phyloP scores from a whole-genome alignment of 2,329 filamentous ascomycete species.

The Hirsutella minnesotensis region DNA sequence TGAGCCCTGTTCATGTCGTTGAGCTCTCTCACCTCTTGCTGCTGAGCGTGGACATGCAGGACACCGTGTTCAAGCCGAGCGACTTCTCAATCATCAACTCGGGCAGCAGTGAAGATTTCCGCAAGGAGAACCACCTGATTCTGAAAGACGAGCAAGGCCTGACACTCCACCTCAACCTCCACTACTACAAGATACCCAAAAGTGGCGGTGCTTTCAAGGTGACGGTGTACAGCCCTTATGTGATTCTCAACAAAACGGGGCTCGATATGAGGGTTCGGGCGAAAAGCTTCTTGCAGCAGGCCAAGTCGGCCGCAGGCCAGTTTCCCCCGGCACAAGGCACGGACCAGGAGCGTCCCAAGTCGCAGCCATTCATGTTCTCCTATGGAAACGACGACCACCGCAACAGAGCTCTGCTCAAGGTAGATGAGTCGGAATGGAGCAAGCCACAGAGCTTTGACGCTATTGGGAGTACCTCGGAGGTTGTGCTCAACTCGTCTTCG shows the following conservation, averaged over 20 bases:
- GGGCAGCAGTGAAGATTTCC: constrained; percentile 76
- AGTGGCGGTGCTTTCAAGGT: constrained; percentile 95
- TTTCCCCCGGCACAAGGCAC: constrained; percentile 41
- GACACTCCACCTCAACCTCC: constrained; percentile 68
- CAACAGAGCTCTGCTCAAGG: constrained; percentile 78
- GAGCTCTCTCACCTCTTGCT: constrained; percentile 88
- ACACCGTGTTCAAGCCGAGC: constrained; percentile 86
- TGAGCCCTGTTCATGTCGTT: constrained; percentile 94
- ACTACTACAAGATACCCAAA: constrained; percentile 83
- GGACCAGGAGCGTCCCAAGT: constrained; percentile 51
- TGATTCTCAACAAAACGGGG: constrained; percentile 90
- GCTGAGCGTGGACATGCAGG: constrained; percentile 91
- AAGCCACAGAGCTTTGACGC: constrained; percentile 97
- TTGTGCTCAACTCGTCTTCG: constrained; percentile 63
- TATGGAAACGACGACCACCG: constrained; percentile 80
- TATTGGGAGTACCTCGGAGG: constrained; percentile 84
- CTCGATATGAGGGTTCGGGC: constrained; percentile 77
- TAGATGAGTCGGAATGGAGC: constrained; percentile 89
- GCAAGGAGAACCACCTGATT: constrained; percentile 64
- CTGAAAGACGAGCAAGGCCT: constrained; percentile 80
- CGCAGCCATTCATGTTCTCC: constrained; percentile 91
- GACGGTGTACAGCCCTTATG: constrained; percentile 87
- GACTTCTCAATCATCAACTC: constrained; percentile 97
- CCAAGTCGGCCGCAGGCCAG: constrained; percentile 75
- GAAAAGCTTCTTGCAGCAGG: constrained; percentile 77